Conservation (phyloP, 345 rosid genomes). For the Hibiscus syriacus region DNA sequence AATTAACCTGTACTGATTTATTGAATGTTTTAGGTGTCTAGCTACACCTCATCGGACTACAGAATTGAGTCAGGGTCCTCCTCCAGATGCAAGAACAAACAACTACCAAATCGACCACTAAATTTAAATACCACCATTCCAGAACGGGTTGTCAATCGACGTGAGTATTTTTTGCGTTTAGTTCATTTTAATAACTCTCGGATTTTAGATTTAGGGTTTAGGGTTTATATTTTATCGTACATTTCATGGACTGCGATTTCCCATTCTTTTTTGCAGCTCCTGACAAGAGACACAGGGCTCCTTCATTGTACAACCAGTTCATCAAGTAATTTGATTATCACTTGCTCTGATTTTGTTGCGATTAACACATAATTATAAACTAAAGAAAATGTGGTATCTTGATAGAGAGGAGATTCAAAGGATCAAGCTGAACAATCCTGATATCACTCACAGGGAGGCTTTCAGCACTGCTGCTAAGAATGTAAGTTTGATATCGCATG, state of each 20-base stretch:
- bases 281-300: constrained; percentile 19
- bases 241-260: background rate
- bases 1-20: background rate
- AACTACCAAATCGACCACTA: constrained; percentile 5
- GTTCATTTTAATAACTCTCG: background rate
- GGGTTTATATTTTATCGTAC: too few relatives aligned
- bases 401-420: constrained; percentile 61
- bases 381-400: background rate
- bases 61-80: constrained; percentile 15
- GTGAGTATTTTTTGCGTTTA: constrained; percentile 6
- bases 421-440: constrained; percentile 59
- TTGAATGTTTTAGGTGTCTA: constrained; percentile 7
- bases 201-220: background rate
- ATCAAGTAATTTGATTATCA: constrained; percentile 11
- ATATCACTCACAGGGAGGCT: constrained; percentile 58
- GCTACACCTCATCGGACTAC: constrained; percentile 2
- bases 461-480: constrained; percentile 67
- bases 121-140: background rate
- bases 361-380: background rate
- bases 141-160: constrained; percentile 15
- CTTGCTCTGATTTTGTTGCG: background rate
- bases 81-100: constrained; percentile 15
- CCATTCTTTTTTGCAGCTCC: constrained; percentile 6
- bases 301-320: constrained; percentile 21
- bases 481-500: constrained; percentile 23